Percentiles rank a stretch among this genome's conserved stretches.
These are phyloP conservation scores for Coemansia sp. DNA, from an alignment of 192 early-diverging fungal genomes.

Conservation along the genomic window DNA sequence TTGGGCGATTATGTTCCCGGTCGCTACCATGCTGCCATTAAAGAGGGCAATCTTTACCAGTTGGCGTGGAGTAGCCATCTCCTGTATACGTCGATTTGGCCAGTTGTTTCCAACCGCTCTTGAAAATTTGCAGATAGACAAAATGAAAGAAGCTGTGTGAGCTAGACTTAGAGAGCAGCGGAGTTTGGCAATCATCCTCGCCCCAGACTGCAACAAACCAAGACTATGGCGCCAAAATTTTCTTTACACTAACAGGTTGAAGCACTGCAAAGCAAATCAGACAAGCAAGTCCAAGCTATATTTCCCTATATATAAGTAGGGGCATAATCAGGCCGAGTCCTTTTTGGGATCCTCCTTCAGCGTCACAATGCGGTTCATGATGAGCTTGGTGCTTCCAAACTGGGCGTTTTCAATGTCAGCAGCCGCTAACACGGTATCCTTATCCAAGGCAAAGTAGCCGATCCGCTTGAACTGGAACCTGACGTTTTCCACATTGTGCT, in stretches of 20 bases:
- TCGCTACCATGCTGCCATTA: slow-evolving; percentile 32
- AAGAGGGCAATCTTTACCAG: slow-evolving; percentile 30
- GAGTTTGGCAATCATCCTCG: background rate
- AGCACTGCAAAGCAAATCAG: slow-evolving; percentile 2
- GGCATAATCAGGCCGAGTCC: slow-evolving; percentile 13
- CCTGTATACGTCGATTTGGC: background rate
- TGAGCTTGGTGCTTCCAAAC: slow-evolving; percentile 60
- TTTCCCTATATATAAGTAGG: too few relatives aligned
- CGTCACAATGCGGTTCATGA: slow-evolving; percentile 70
- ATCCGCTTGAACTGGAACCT: slow-evolving; percentile 93
- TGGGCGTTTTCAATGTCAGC: slow-evolving; percentile 62
- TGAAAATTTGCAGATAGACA: background rate
- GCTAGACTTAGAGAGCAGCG: background rate
- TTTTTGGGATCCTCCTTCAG: slow-evolving; percentile 74
- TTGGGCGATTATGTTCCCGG: slow-evolving; percentile 35
- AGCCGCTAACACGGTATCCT: slow-evolving; percentile 72
- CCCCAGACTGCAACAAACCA: background rate
- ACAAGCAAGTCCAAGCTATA: too few relatives aligned
- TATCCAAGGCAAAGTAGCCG: slow-evolving; percentile 99
- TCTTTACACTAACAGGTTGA: background rate
- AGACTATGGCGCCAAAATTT: background rate
- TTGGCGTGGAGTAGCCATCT: slow-evolving; percentile 7
- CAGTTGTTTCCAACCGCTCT: background rate
- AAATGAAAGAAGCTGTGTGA: background rate
- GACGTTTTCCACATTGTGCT: slow-evolving; percentile 74